Base-by-base conservation (phyloP, 1,139 yeast species). In the Tardiomyces digboiensis region DNA sequence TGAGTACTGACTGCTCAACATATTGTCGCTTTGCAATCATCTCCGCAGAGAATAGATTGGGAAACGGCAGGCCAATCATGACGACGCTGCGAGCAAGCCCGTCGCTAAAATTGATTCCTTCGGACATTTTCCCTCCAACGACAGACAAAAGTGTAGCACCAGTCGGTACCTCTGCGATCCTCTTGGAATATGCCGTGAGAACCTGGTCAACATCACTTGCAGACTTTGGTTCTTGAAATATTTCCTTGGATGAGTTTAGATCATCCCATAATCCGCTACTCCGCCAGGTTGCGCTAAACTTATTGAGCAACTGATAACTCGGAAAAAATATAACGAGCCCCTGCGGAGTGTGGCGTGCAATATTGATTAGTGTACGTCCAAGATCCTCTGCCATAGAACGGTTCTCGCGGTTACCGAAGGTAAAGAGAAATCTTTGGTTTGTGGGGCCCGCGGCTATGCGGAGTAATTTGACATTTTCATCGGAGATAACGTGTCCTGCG, bases 121-220 rank as follows among this genome's bases (percentile, higher is more conserved):
- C 98, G 0, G 96, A 86, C 68, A 91, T 71, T 56, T 83, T 83
- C 0, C 97, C 98, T 1, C 97, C 97, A 14, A 91, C 95, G 0
- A 91, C 95, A 0, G 96, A 80, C 23, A 89, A 70, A 5, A 91
- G 62, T 1, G 84, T 55, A 0, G 94, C 91, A 0, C 94, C 93
- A 5, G 57, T 45, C 3, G 33, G 10, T 0, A 52, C 44, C 5
- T 36, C 26, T 4, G 44, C 36, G 29, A 60, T 53, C 2, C 54
- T 52, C 7, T 63, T 55, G 1, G 80, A 63, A 55, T 82, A 91
- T 2, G 71, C 73, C 0, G 60, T 50, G 16, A 89, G 62, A 0
- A 76, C 65, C 1, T 38, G 21, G 10, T 48, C 52, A 0, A 44
- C 44, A 1, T 53, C 39, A 3, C 60, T 47, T 0, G 72, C 58